Percentiles rank a stretch among this genome's conserved stretches.
phyloP scores from a whole-genome alignment of 1,284 basidiomycete species.

The Ustilago loliicola region DNA sequence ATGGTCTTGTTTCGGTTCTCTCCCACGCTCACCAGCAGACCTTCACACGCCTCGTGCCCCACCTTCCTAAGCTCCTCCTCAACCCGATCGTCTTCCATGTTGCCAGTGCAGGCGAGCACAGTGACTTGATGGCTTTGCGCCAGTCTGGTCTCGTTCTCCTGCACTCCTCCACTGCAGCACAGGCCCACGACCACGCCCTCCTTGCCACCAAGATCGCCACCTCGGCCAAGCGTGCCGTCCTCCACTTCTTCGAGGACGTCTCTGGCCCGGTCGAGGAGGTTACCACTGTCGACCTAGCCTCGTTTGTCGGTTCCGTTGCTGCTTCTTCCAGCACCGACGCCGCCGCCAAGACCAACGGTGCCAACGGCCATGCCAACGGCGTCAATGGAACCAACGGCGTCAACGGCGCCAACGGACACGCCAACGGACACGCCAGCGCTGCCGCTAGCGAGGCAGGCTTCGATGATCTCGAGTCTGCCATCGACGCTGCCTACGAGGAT shows the following conservation, averaged over 20 bases:
- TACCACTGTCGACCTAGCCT: constrained; percentile 68
- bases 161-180: constrained; percentile 77
- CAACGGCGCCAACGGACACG: constrained; percentile 60
- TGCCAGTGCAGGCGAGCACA: constrained; percentile 73
- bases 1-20: constrained; percentile 56
- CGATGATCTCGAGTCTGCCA: constrained; percentile 53
- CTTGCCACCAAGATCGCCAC: constrained; percentile 79
- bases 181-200: constrained; percentile 81
- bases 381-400: constrained; percentile 70
- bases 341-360: constrained; percentile 70
- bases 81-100: constrained; percentile 64
- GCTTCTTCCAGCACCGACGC: constrained; percentile 66
- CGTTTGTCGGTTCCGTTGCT: constrained; percentile 44
- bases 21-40: constrained; percentile 52
- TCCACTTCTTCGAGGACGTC: constrained; percentile 81
- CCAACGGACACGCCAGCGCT: constrained; percentile 45
- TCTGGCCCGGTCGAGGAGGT: constrained; percentile 61
- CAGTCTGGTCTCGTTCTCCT: constrained; percentile 77
- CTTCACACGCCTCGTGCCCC: constrained; percentile 64
- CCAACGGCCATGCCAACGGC: constrained; percentile 70
- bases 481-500: constrained; percentile 56
- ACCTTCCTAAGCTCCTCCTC: constrained; percentile 60
- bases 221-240: constrained; percentile 77
- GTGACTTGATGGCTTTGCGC: constrained; percentile 76
- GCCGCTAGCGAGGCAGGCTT: constrained; percentile 47